Evolutionary conservation across 805 yeast genomes (phyloP).

Genomic region (Hanseniaspora clermontiae): DNA sequence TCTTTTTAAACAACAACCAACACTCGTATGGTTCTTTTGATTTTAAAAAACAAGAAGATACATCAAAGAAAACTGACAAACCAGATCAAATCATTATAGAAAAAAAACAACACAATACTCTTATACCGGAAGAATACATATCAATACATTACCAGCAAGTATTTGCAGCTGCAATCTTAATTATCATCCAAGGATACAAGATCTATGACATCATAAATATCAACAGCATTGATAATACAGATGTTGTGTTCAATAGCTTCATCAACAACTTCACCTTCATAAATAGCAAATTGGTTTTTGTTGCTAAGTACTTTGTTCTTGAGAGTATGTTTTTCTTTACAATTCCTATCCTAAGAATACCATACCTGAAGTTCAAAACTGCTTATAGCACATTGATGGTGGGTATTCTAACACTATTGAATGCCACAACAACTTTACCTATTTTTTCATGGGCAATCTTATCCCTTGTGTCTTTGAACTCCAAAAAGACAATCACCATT

Average conservation of each 20-base stretch:
- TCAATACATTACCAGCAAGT: constrained; percentile 70
- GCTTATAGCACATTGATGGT: constrained; percentile 41
- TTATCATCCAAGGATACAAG: constrained; percentile 76
- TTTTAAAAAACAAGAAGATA: neutral
- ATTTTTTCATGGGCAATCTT: constrained; percentile 33
- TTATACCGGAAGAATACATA: constrained; percentile 52
- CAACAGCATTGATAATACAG: constrained; percentile 29
- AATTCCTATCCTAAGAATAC: constrained; percentile 65
- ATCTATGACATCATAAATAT: constrained; percentile 54
- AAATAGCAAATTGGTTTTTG: constrained; percentile 38
- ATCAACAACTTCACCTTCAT: constrained; percentile 30
- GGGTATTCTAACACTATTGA: constrained; percentile 31
- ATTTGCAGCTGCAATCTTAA: constrained; percentile 51
- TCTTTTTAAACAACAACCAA: neutral
- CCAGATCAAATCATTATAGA: neutral
- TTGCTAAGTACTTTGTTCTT: constrained; percentile 55
- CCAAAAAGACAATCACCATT: constrained; percentile 39
- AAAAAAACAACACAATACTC: constrained; percentile 10
- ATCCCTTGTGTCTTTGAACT: constrained; percentile 35
- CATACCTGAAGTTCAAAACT: constrained; percentile 56
- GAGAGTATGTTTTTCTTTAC: constrained; percentile 61
- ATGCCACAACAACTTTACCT: constrained; percentile 43
- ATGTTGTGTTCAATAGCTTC: constrained; percentile 25
- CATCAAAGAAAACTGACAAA: neutral
- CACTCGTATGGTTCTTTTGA: neutral